These are phyloP conservation scores for Kwoniella shandongensis DNA, from an alignment of 768 basidiomycete genomes.

Conservation along the genomic window DNA sequence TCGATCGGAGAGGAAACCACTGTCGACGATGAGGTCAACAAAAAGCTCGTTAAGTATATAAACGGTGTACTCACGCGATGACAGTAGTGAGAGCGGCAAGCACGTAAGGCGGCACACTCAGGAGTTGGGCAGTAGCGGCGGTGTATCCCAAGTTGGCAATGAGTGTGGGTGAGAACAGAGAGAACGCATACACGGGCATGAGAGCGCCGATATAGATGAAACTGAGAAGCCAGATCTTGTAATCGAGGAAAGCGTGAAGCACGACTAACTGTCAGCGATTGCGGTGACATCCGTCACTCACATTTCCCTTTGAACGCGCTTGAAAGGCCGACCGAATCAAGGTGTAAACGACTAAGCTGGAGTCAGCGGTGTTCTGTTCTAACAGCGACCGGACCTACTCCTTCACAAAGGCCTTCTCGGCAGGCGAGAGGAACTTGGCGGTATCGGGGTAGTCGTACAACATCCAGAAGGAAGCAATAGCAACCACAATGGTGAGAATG, in stretches of 20 bases:
- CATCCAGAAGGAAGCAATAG: slow-evolving; percentile 66
- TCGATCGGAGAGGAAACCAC: too few species aligned
- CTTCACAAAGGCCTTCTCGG: slow-evolving; percentile 59
- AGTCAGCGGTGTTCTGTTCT: slow-evolving; percentile 3
- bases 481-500: slow-evolving; percentile 63
- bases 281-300: not conserved
- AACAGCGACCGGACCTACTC: not conserved
- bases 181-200: slow-evolving; percentile 38
- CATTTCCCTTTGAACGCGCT: too few species aligned
- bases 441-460: slow-evolving; percentile 82
- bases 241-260: slow-evolving; percentile 24
- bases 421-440: slow-evolving; percentile 72
- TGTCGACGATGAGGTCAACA: too few species aligned
- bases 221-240: slow-evolving; percentile 28
- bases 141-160: slow-evolving; percentile 39
- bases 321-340: slow-evolving; percentile 14
- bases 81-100: slow-evolving; percentile 25
- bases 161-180: slow-evolving; percentile 36
- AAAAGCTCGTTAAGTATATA: too few species aligned
- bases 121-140: slow-evolving; percentile 36
- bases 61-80: not conserved
- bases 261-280: slow-evolving; percentile 2
- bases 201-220: slow-evolving; percentile 33
- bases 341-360: slow-evolving; percentile 21
- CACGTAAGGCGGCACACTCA: slow-evolving; percentile 31